A percentile compares a stretch with the other conserved stretches of the same genome.
These are phyloP conservation scores for Fusarium nanum DNA, from an alignment of 2,329 filamentous ascomycete genomes.

Conservation along the genomic window DNA sequence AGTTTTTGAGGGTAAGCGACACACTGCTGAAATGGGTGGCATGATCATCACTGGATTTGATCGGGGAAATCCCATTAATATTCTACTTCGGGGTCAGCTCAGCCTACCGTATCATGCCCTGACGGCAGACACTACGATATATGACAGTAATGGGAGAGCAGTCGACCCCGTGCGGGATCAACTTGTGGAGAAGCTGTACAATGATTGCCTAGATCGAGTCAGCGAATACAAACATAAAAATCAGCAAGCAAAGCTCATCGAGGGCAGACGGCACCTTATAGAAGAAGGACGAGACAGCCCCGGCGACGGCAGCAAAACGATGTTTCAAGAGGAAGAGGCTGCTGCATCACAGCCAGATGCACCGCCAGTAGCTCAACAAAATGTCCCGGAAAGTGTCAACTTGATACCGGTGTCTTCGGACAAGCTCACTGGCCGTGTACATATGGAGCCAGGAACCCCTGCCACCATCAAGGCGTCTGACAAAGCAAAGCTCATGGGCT, in stretches of 20 bases:
- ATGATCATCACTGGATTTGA: constrained; percentile 99
- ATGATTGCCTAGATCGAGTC: constrained; percentile 91
- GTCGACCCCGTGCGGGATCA: constrained; percentile 84
- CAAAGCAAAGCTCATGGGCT: constrained; percentile 85
- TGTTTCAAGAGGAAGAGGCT: constrained; percentile 77
- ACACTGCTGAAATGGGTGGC: constrained; percentile 95
- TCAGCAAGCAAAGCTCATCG: constrained; percentile 75
- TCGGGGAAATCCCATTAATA: constrained; percentile 91
- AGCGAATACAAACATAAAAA: constrained; percentile 89
- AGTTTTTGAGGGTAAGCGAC: constrained; percentile 68
- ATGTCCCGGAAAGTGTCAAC: constrained; percentile 64
- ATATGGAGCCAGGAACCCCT: constrained; percentile 76
- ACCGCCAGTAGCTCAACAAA: constrained; percentile 65
- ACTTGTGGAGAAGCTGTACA: constrained; percentile 91
- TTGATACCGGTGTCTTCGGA: constrained; percentile 74
- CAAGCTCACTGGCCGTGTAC: constrained; percentile 77
- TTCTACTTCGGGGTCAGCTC: constrained; percentile 90
- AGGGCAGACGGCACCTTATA: constrained; percentile 85
- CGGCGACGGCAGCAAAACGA: constrained; percentile 75
- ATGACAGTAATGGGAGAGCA: constrained; percentile 82
- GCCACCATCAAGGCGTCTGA: constrained; percentile 78
- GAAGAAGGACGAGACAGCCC: constrained; percentile 83
- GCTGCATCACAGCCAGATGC: constrained; percentile 69
- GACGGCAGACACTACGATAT: constrained; percentile 84
- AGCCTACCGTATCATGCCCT: constrained; percentile 87